Conservation (phyloP, 768 basidiomycete species). For the Trametes elegans region DNA sequence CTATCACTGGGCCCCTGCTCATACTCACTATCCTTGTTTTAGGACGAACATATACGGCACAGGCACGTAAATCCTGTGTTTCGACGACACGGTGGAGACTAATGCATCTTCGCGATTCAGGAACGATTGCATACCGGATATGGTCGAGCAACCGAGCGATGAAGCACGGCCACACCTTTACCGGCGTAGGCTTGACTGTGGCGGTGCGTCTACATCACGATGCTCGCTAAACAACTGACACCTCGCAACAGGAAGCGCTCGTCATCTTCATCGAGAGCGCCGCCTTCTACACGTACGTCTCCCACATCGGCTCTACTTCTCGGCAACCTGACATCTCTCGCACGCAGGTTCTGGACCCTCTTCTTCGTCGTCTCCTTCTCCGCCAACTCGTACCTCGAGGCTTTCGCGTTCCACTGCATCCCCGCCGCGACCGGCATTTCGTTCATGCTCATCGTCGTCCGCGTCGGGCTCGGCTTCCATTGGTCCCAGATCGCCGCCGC, state of each 20-base stretch:
- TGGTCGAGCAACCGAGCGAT: constrained; percentile 10
- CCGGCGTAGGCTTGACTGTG: background rate
- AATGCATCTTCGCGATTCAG: background rate
- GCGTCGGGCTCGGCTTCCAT: constrained; percentile 17
- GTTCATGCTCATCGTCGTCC: constrained; percentile 18
- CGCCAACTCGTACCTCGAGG: constrained; percentile 7
- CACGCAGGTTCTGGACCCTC: constrained; percentile 9
- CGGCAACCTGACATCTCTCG: background rate
- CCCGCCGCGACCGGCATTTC: constrained; percentile 18
- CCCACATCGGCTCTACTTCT: background rate
- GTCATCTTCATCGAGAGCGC: constrained; percentile 17
- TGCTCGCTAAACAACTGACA: background rate
- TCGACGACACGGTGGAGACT: background rate
- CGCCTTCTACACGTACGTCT: constrained; percentile 12
- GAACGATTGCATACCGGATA: constrained; percentile 14
- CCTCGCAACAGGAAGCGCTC: constrained; percentile 4
- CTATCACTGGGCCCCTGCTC: no score
- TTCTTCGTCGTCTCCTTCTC: constrained; percentile 11
- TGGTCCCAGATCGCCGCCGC: constrained; percentile 5
- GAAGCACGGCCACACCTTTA: constrained; percentile 6
- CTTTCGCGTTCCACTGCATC: constrained; percentile 12
- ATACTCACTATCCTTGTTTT: background rate
- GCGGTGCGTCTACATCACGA: background rate
- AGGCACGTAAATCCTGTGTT: background rate
- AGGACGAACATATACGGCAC: constrained; percentile 13